Percentiles rank a stretch among this genome's conserved stretches.
Conservation (phyloP, 1,284 basidiomycete species). For the Boletus coffeatus region DNA sequence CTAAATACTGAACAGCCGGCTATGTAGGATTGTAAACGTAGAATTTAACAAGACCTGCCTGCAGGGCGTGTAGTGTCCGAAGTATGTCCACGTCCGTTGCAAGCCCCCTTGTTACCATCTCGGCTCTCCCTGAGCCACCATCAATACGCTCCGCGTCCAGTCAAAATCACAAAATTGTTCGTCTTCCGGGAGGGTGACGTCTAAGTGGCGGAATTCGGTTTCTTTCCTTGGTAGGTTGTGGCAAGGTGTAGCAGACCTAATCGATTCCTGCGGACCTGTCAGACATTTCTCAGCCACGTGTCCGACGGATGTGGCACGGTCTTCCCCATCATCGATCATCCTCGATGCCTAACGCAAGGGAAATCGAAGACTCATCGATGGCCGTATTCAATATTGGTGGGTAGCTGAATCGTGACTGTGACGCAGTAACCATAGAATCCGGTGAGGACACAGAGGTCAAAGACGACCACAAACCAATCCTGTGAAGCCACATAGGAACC, state of each 20-base stretch:
- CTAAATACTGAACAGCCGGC: no score
- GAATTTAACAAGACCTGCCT: conserved; percentile 21
- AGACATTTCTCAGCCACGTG: conserved; percentile 6
- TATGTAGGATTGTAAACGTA: no score
- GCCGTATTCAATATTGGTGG: conserved; percentile 31
- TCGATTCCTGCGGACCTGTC: conserved; percentile 7
- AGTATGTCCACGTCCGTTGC: conserved; percentile 13
- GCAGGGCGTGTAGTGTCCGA: conserved; percentile 25
- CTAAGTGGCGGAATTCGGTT: conserved; percentile 20
- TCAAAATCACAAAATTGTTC: conserved; percentile 23
- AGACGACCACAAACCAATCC: conserved; percentile 18
- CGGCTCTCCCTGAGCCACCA: conserved; percentile 29
- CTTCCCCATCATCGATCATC: conserved; percentile 14
- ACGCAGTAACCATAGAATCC: conserved; percentile 31
- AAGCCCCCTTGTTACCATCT: conserved; percentile 19
- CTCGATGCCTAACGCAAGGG: conserved; percentile 31
- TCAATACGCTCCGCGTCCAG: conserved; percentile 31
- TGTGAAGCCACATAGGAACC: conserved; percentile 3
- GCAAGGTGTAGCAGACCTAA: neutral
- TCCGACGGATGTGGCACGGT: conserved; percentile 6
- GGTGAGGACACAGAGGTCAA: conserved; percentile 30
- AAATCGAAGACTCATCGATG: conserved; percentile 32
- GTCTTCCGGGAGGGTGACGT: conserved; percentile 25
- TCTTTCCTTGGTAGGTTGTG: conserved; percentile 7
- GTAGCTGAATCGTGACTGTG: conserved; percentile 33